These are phyloP conservation scores for Suillus weaverae DNA, from an alignment of 768 basidiomycete genomes.

Conservation along the genomic window DNA sequence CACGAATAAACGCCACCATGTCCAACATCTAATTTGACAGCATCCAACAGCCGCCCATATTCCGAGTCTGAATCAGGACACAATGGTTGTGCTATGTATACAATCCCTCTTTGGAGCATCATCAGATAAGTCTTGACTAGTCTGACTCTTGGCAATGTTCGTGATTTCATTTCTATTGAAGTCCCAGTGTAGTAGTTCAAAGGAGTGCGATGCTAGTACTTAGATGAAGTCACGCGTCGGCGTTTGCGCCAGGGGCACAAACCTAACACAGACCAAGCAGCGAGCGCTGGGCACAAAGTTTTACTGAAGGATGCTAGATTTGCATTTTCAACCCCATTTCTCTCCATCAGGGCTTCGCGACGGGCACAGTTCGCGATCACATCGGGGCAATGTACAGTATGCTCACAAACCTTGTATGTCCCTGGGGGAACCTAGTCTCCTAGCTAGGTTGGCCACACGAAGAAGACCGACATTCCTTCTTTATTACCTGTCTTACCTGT, in stretches of 20 bases:
- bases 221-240: neutral
- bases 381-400: neutral
- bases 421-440: neutral
- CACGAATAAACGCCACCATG: neutral
- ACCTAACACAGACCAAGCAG: neutral
- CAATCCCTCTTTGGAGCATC: neutral
- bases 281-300: neutral
- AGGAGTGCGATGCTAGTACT: neutral
- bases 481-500: neutral
- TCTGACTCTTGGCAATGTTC: neutral
- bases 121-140: neutral
- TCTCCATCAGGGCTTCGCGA: neutral
- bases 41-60: neutral
- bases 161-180: neutral
- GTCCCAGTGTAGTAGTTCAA: neutral
- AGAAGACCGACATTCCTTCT: neutral
- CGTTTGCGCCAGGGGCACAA: neutral
- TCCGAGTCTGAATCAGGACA: neutral
- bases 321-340: neutral
- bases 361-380: neutral
- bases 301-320: neutral
- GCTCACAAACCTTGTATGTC: neutral
- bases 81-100: neutral
- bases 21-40: neutral
- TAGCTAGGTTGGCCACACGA: neutral